Evolutionary conservation across 2,329 filamentous ascomycete genomes (phyloP).

Genomic region (Ophiostoma sp.): DNA sequence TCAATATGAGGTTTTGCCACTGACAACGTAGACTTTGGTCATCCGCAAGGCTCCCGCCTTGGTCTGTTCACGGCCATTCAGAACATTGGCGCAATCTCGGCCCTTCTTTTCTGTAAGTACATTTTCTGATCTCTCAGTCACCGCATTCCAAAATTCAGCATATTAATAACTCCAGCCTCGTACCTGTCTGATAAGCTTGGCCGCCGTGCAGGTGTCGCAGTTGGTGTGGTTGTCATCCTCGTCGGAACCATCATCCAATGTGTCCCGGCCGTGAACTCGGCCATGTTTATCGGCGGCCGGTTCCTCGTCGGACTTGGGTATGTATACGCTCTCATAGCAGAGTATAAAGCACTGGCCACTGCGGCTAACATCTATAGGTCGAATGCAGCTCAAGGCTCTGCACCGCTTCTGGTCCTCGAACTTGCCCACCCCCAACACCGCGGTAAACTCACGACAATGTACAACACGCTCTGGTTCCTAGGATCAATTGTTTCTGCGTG

Average conservation of each 20-base stretch:
- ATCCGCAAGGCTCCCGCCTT: slow-evolving; percentile 32
- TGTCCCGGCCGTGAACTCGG: slow-evolving; percentile 5
- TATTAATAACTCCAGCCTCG: slow-evolving; percentile 39
- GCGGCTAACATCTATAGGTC: neutral
- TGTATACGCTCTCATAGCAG: neutral
- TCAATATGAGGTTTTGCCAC: neutral
- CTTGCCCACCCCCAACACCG: slow-evolving; percentile 72
- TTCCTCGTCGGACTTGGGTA: slow-evolving; percentile 12
- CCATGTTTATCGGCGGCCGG: slow-evolving; percentile 22
- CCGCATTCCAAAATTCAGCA: neutral
- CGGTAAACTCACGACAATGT: slow-evolving; percentile 67
- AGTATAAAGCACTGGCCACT: neutral
- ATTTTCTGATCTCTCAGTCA: neutral
- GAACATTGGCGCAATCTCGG: slow-evolving; percentile 14
- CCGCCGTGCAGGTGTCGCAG: slow-evolving; percentile 35
- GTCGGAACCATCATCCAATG: slow-evolving; percentile 2
- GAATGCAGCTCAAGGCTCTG: slow-evolving; percentile 4
- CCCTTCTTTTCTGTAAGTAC: slow-evolving; percentile 56
- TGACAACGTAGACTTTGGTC: slow-evolving; percentile 28
- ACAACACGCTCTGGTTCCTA: slow-evolving; percentile 79
- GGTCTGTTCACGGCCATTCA: slow-evolving; percentile 30
- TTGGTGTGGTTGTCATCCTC: slow-evolving; percentile 10
- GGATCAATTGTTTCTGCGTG: slow-evolving; percentile 67
- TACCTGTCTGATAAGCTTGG: slow-evolving; percentile 57
- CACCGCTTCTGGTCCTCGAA: slow-evolving; percentile 39